Evolutionary conservation across 1,139 yeast genomes (phyloP).

Genomic region (Chernovozyma sophiae-reginae): DNA sequence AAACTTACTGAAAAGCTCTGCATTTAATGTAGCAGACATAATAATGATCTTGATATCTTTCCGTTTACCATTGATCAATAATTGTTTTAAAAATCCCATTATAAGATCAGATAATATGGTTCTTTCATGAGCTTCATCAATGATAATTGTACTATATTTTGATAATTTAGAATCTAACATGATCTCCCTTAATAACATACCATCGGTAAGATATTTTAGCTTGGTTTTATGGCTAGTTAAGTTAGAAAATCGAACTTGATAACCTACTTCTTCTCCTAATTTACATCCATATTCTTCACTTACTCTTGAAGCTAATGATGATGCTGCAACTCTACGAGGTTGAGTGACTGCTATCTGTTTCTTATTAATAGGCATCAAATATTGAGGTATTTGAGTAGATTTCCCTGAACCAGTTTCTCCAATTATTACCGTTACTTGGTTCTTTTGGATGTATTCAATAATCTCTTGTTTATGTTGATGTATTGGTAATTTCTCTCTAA

Average conservation of each 20-base stretch:
- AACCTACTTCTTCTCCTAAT: slow-evolving; percentile 86
- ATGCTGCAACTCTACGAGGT: slow-evolving; percentile 97
- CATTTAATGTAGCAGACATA: slow-evolving; percentile 97
- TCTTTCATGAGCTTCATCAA: slow-evolving; percentile 98
- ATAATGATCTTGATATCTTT: slow-evolving; percentile 58
- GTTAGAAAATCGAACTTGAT: slow-evolving; percentile 77
- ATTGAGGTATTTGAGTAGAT: slow-evolving; percentile 96
- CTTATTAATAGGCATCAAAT: slow-evolving; percentile 51
- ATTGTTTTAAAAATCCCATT: slow-evolving; percentile 77
- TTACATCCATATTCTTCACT: slow-evolving; percentile 79
- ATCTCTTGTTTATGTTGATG: slow-evolving; percentile 67
- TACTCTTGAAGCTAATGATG: slow-evolving; percentile 88
- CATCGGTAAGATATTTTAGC: slow-evolving; percentile 88
- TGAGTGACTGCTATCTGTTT: slow-evolving; percentile 86
- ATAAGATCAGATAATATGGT: slow-evolving; percentile 87
- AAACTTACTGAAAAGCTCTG: slow-evolving; percentile 78
- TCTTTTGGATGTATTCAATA: slow-evolving; percentile 46
- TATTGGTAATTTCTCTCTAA: slow-evolving; percentile 67
- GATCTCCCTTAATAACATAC: slow-evolving; percentile 90
- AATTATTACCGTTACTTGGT: slow-evolving; percentile 73
- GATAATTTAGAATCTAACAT: slow-evolving; percentile 67
- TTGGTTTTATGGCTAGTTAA: slow-evolving; percentile 47
- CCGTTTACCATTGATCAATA: slow-evolving; percentile 45
- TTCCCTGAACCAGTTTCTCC: slow-evolving; percentile 99
- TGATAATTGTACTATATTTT: slow-evolving; percentile 71